These are phyloP conservation scores for Globisporangium cederbergense DNA, from an alignment of 352 stramenopile species.

Conservation along the genomic window DNA sequence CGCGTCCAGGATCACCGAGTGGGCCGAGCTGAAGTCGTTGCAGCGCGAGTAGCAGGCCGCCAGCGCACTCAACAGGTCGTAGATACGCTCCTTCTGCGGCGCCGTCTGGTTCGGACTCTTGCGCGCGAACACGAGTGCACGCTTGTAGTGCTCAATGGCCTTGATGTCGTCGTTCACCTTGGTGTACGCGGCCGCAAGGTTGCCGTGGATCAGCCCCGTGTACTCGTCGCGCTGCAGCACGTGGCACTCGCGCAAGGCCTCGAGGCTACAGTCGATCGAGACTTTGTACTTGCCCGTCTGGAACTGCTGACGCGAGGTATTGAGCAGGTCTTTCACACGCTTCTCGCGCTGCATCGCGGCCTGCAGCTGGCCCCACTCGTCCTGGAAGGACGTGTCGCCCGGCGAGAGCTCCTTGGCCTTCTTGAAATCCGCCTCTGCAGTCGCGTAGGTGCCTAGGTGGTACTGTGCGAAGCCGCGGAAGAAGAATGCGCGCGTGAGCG, in stretches of 20 bases:
- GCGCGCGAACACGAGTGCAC: slow-evolving; percentile 39
- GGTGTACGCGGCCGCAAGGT: slow-evolving; percentile 54
- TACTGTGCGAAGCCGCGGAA: slow-evolving; percentile 65
- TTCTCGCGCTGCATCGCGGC: slow-evolving; percentile 40
- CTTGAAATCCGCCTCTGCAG: slow-evolving; percentile 48
- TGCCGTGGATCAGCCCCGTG: slow-evolving; percentile 63
- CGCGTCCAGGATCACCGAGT: slow-evolving; percentile 51
- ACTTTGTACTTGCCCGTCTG: slow-evolving; percentile 50
- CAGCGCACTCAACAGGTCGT: slow-evolving; percentile 54
- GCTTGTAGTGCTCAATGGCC: slow-evolving; percentile 60
- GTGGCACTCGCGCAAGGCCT: slow-evolving; percentile 46
- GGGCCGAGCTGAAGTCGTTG: slow-evolving; percentile 48
- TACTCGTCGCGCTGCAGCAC: slow-evolving; percentile 56
- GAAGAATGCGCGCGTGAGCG: slow-evolving; percentile 48
- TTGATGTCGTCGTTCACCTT: slow-evolving; percentile 52
- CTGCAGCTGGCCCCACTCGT: slow-evolving; percentile 55
- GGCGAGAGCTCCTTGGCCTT: slow-evolving; percentile 50
- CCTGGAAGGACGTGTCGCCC: slow-evolving; percentile 39
- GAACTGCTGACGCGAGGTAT: slow-evolving; percentile 55
- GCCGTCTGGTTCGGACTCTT: slow-evolving; percentile 26
- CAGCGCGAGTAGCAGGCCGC: slow-evolving; percentile 51
- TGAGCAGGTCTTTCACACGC: slow-evolving; percentile 49
- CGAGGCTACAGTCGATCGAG: slow-evolving; percentile 41
- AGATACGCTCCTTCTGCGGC: slow-evolving; percentile 48
- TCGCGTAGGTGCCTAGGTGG: slow-evolving; percentile 30